These are phyloP conservation scores for Panicum miliaceum DNA, from an alignment of 176 grass and related monocot species.

Conservation along the genomic window DNA sequence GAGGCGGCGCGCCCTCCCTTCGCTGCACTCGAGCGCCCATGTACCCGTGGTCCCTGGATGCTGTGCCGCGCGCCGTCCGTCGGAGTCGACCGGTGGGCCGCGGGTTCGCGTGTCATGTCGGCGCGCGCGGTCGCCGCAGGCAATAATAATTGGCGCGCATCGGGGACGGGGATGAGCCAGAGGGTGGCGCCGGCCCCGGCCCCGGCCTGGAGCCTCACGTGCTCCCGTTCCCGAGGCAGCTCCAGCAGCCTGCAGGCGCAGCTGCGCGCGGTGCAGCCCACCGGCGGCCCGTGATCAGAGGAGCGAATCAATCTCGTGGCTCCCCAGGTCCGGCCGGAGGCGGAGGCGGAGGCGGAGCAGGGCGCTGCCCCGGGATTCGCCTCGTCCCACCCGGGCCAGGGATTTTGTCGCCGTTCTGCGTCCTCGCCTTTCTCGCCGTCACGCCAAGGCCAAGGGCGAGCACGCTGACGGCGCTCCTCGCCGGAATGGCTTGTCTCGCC, in stretches of 20 bases:
- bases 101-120: background rate
- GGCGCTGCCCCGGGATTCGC: background rate
- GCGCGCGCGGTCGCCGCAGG: background rate
- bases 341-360: too few species aligned
- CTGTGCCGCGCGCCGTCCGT: too few species aligned
- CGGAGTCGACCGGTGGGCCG: too few species aligned
- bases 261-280: background rate
- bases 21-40: too few species aligned
- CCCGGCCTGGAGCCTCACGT: conserved; percentile 1
- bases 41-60: too few species aligned
- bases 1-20: too few species aligned
- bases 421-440: background rate
- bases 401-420: background rate
- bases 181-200: background rate
- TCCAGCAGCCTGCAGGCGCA: too few species aligned
- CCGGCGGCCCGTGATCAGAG: conserved; percentile 14
- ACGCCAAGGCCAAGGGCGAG: background rate
- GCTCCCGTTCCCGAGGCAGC: conserved; percentile 27
- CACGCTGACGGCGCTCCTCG: background rate
- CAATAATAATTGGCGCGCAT: background rate
- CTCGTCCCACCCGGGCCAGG: background rate
- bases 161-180: background rate
- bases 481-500: background rate
- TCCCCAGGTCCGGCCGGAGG: background rate
- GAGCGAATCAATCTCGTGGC: conserved; percentile 37